Percentiles rank a stretch among this genome's conserved stretches.
Evolutionary conservation across 352 stramenopile genomes (phyloP).

Genomic region (Globisporangium cystogenes): DNA sequence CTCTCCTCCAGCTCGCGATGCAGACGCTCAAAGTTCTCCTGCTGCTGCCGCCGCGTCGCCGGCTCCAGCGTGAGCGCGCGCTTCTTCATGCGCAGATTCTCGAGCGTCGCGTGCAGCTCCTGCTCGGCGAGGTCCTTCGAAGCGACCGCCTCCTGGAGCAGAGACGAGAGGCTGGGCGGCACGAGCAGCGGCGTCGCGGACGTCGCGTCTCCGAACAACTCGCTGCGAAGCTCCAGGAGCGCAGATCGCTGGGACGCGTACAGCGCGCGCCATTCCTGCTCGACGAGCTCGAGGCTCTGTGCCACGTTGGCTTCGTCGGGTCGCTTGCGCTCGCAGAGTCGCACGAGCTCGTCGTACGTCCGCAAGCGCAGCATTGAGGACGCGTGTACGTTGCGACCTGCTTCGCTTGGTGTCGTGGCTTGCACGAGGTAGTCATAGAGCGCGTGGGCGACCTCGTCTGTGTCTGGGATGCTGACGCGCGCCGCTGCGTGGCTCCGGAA

Average conservation of each 20-base stretch:
- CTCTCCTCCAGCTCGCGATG: slow-evolving; percentile 34
- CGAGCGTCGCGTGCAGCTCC: slow-evolving; percentile 7
- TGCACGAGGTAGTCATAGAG: slow-evolving; percentile 11
- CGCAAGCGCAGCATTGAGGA: slow-evolving; percentile 31
- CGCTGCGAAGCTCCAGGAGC: slow-evolving; percentile 2
- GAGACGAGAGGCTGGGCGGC: slow-evolving; percentile 78
- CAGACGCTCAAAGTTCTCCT: slow-evolving; percentile 3
- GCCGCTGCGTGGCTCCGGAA: neutral
- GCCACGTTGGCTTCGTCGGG: slow-evolving; percentile 3
- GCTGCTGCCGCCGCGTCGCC: slow-evolving; percentile 6
- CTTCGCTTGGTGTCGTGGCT: neutral
- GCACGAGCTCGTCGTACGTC: slow-evolving; percentile 12
- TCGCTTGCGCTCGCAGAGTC: slow-evolving; percentile 5
- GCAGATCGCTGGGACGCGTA: slow-evolving; percentile 2
- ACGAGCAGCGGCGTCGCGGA: slow-evolving; percentile 83
- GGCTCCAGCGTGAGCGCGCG: slow-evolving; percentile 10
- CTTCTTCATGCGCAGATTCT: slow-evolving; percentile 11
- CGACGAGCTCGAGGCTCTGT: slow-evolving; percentile 3
- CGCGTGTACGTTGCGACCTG: slow-evolving; percentile 52
- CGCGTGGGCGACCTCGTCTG: slow-evolving; percentile 10
- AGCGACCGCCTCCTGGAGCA: slow-evolving; percentile 25
- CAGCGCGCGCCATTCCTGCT: slow-evolving; percentile 3
- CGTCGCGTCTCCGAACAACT: slow-evolving; percentile 7
- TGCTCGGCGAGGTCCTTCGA: slow-evolving; percentile 9
- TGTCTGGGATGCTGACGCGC: slow-evolving; percentile 6